Evolutionary conservation across 202 grass and related monocot genomes (phyloP).

Genomic region (Elaeis oleifera): DNA sequence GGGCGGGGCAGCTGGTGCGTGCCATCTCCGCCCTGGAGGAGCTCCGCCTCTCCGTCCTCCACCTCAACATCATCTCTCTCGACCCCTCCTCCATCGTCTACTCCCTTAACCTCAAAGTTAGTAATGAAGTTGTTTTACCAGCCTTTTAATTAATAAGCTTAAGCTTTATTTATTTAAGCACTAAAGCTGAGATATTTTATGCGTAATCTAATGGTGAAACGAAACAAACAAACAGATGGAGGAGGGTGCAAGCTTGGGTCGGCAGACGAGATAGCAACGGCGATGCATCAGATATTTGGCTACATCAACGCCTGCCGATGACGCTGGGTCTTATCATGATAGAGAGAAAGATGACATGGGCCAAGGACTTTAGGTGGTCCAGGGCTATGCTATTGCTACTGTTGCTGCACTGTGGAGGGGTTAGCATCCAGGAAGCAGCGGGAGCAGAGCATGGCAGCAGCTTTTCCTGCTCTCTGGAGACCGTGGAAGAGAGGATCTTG

Average conservation of each 20-base stretch:
- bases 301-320: slow-evolving; percentile 59
- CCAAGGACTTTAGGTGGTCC: no score
- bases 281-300: slow-evolving; percentile 90
- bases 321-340: neutral
- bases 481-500: no score
- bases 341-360: no score
- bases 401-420: no score
- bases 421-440: no score
- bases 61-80: slow-evolving; percentile 67
- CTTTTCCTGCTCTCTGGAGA: no score
- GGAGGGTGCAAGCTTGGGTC: slow-evolving; percentile 78
- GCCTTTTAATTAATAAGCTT: no score
- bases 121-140: no score
- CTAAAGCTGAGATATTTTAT: no score
- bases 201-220: neutral
- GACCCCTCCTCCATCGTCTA: slow-evolving; percentile 51
- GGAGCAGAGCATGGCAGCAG: no score
- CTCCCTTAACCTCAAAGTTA: slow-evolving; percentile 89
- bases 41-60: slow-evolving; percentile 61
- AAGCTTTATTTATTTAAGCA: neutral
- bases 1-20: slow-evolving; percentile 36
- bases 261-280: slow-evolving; percentile 86
- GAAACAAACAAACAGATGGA: slow-evolving; percentile 47
- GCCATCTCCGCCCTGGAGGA: slow-evolving; percentile 68
- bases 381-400: no score